Evolutionary conservation across 2,329 filamentous ascomycete species (phyloP).

Genomic region (Hypoxylon sp.): DNA sequence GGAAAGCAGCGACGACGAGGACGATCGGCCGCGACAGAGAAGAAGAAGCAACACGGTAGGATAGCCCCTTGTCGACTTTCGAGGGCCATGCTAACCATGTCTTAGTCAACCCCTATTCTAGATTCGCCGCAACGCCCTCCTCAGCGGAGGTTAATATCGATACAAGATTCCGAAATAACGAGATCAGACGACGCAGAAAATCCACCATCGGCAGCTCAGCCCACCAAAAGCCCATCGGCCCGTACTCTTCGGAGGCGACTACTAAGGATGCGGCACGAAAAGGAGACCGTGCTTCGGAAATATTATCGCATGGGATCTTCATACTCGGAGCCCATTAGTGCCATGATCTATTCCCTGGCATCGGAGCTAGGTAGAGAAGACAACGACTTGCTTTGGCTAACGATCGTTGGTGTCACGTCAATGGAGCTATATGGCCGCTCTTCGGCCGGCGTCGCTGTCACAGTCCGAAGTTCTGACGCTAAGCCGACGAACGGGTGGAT

Average conservation of each 20-base stretch:
- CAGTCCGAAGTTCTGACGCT: conserved; percentile 62
- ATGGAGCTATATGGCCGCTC: conserved; percentile 91
- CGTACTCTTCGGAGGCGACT: conserved; percentile 76
- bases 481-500: conserved; percentile 75
- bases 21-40: conserved; percentile 78
- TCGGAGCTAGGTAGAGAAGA: conserved; percentile 96
- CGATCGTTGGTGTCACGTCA: conserved; percentile 94
- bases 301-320: conserved; percentile 91
- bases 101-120: conserved; percentile 70
- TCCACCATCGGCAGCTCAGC: conserved; percentile 66
- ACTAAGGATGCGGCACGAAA: conserved; percentile 75
- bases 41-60: conserved; percentile 87
- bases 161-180: conserved; percentile 57
- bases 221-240: conserved; percentile 71
- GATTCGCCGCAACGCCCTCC: conserved; percentile 68
- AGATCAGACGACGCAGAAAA: conserved; percentile 59
- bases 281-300: conserved; percentile 76
- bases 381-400: conserved; percentile 93
- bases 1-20: conserved; percentile 75
- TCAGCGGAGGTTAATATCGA: conserved; percentile 66
- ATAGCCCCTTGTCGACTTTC: conserved; percentile 31
- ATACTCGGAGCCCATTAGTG: conserved; percentile 94
- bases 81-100: conserved; percentile 45
- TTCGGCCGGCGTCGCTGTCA: conserved; percentile 76
- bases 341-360: conserved; percentile 91